Evolutionary conservation across 228 moss, liverwort and hornwort species (phyloP), one percentile per base, ranked within the genome.

Genomic region (Sphagnum fallax): DNA sequence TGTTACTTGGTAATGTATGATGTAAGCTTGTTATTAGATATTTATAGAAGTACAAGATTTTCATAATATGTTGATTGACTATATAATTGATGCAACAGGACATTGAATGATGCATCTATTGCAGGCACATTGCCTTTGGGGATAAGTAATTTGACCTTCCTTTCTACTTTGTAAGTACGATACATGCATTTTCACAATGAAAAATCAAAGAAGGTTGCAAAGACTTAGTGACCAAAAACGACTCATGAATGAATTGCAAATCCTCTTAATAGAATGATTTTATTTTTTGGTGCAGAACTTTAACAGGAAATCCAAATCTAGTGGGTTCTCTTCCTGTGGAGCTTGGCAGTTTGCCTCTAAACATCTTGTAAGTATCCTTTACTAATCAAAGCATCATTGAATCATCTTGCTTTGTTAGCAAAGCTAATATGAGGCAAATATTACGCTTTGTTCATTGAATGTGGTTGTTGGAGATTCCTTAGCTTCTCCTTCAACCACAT

Each of bases 41-140:
- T 32, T 32, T 32, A 32, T 32, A 32, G 32, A 32, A 32, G 32
- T 32, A 32, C 32, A 3, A 48, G 53, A 53, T 32, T 32, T 32
- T 32, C 32, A 32, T 32, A 32, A 32, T 32, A 32, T 32, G 32
- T 32, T 32, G 32, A 32, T 32, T 32, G 32, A 32, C 32, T 32
- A 32, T 32, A 32, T 32, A 32, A 32, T 32, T 32, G 64, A 53
- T 62, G 57, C 51, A 61, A 66, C 73, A 80, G 80, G 63, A 58
- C 59, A 6, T 64, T 80, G 76, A 70, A 10, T n/a, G 69, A 70
- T 52, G 70, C 76, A 47, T 76, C 72, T 5, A 75, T 80, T 5
- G 69, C 62, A 53, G 80, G 80, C 16, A 60, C n/a, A 69, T 47
- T 80, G 11, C 63, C 76, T 4, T 47, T 49, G 49, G 80, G 66